phyloP scores from a whole-genome alignment of 2,329 filamentous ascomycete genomes.

The Colletotrichum orchidophilum region DNA sequence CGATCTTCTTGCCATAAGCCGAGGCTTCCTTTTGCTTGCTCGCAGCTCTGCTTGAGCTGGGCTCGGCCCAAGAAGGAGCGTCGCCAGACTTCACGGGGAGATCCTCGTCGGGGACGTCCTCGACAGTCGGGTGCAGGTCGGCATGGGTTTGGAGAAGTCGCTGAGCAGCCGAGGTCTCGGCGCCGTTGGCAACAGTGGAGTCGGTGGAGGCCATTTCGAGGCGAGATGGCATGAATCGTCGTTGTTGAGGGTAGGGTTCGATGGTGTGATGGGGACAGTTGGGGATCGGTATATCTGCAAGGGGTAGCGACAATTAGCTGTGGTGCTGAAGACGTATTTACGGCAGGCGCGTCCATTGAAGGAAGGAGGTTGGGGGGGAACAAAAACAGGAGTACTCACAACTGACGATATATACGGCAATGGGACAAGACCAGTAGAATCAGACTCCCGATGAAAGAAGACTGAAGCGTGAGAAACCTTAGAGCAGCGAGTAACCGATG shows the following conservation, averaged over 20 bases:
- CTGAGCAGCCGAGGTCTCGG: constrained; percentile 65
- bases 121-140: constrained; percentile 73
- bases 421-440: constrained; percentile 34
- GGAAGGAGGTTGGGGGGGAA: background rate
- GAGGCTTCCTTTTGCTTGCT: constrained; percentile 73
- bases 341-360: background rate
- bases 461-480: constrained; percentile 32
- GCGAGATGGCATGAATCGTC: background rate
- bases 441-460: constrained; percentile 31
- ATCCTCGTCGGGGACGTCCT: constrained; percentile 85
- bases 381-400: constrained; percentile 1
- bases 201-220: constrained; percentile 53
- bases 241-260: constrained; percentile 5
- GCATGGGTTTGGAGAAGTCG: constrained; percentile 72
- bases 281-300: constrained; percentile 30
- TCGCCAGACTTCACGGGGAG: constrained; percentile 63
- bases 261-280: constrained; percentile 3
- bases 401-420: constrained; percentile 24
- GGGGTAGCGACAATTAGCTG: constrained; percentile 5
- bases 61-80: constrained; percentile 57
- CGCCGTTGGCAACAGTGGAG: constrained; percentile 45
- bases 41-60: constrained; percentile 69
- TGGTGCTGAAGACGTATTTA: background rate
- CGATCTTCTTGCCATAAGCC: constrained; percentile 61
- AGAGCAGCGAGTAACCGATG: constrained; percentile 31